These are phyloP conservation scores for Malassezia caprae DNA, from an alignment of 1,284 basidiomycete species.

Conservation along the genomic window DNA sequence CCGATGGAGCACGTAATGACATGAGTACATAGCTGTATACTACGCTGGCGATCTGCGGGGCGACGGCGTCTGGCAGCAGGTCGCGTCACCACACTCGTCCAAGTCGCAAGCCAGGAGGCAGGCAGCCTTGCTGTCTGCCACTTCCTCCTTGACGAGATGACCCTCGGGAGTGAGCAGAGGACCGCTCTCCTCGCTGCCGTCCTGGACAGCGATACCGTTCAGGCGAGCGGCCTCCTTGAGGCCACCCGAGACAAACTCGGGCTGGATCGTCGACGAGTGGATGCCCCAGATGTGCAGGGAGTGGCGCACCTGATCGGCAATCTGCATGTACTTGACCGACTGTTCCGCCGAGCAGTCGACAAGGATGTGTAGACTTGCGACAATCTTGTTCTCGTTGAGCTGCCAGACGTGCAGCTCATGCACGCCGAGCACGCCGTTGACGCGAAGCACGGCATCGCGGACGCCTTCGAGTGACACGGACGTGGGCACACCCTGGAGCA, in stretches of 20 bases:
- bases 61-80: conserved; percentile 24
- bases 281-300: conserved; percentile 80
- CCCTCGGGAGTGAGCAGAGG: conserved; percentile 33
- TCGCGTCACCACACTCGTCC: conserved; percentile 33
- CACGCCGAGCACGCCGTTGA: conserved; percentile 78
- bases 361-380: conserved; percentile 90
- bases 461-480: conserved; percentile 80
- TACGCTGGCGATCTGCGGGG: not conserved
- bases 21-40: not conserved
- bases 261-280: conserved; percentile 58
- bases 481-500: conserved; percentile 89
- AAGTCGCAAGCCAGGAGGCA: conserved; percentile 39
- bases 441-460: conserved; percentile 63
- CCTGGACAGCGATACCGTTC: conserved; percentile 23
- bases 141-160: conserved; percentile 30
- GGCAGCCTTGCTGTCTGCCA: conserved; percentile 29
- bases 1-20: conserved; percentile 1
- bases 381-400: conserved; percentile 72
- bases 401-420: conserved; percentile 93
- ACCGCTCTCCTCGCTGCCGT: conserved; percentile 23
- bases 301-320: conserved; percentile 72
- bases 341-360: conserved; percentile 58
- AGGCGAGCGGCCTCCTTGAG: conserved; percentile 36
- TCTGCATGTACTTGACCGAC: conserved; percentile 64
- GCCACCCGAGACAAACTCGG: conserved; percentile 43